Conservation (phyloP, 2,329 filamentous ascomycete genomes). For the Hymenoscyphus fructigenus region DNA sequence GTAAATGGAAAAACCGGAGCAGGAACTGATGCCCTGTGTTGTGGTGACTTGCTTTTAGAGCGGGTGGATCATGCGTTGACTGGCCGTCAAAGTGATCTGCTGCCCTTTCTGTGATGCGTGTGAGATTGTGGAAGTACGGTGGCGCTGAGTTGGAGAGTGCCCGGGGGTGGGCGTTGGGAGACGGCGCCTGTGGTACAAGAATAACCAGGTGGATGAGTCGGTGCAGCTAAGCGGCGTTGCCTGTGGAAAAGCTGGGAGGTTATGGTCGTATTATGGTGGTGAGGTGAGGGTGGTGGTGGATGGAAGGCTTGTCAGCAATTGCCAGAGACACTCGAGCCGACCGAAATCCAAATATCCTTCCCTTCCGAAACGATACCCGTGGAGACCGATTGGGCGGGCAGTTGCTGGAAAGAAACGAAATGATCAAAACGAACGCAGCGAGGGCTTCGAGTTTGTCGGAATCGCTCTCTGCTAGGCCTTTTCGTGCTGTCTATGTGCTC, state of each 20-base stretch:
- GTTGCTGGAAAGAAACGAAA: slow-evolving; percentile 16
- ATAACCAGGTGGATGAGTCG: slow-evolving; percentile 12
- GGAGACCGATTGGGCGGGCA: slow-evolving; percentile 21
- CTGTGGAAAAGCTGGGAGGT: slow-evolving; percentile 14
- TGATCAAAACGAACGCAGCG: slow-evolving; percentile 9
- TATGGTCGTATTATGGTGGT: slow-evolving; percentile 13
- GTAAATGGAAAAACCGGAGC: slow-evolving; percentile 16
- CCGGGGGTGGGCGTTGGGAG: slow-evolving; percentile 9
- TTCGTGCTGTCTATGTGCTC: slow-evolving; percentile 6
- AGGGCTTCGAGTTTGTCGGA: neutral
- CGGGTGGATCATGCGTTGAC: slow-evolving; percentile 15
- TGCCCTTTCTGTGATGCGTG: slow-evolving; percentile 21
- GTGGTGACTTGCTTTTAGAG: slow-evolving; percentile 18
- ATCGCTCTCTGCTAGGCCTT: slow-evolving; percentile 8
- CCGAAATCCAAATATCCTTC: slow-evolving; percentile 18
- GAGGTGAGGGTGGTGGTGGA: slow-evolving; percentile 7
- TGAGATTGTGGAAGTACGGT: slow-evolving; percentile 18
- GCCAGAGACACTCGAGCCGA: slow-evolving; percentile 17
- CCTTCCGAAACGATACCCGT: slow-evolving; percentile 26
- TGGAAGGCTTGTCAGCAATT: slow-evolving; percentile 8
- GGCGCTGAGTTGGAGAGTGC: slow-evolving; percentile 7
- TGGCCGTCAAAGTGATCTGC: slow-evolving; percentile 26
- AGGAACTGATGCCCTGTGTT: slow-evolving; percentile 19
- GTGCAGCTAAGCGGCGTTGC: slow-evolving; percentile 13
- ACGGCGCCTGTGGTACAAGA: slow-evolving; percentile 13